Evolutionary conservation across 2,329 filamentous ascomycete species (phyloP), one percentile per base, ranked within the genome.

Genomic region (Trichoderma polysporum): DNA sequence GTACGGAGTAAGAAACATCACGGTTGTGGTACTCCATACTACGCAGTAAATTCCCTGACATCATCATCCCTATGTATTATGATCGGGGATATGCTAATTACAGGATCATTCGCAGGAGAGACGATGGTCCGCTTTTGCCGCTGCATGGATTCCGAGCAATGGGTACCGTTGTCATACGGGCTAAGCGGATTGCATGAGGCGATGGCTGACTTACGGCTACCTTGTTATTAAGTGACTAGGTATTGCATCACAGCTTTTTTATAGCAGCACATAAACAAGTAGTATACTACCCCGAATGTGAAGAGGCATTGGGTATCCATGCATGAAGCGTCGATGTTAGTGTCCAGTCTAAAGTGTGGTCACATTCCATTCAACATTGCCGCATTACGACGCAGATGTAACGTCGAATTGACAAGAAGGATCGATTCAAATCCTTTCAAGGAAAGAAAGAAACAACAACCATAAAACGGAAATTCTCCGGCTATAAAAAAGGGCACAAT

Each of bases 1-100:
- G 45, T 61, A 61, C 58, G 58, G 58, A 61, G 58, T 61, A 33
- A 61, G 58, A 61, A 61, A 35, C 5, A 49, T 12, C 19, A 61
- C 45, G 17, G 58, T 19, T 25, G 15, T 22, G 31, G 58, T 57
- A 37, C 53, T 56, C n/a, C n/a, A 19, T 45, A 3, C 41, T 19
- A 10, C 10, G 19, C 15, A 49, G 49, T 49, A 60, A 22, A 19
- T 12, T 37, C 13, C 19, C 58, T 61, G 41, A 50, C 58, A 61
- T 61, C 58, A 61, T 49, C 10, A 12, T 27, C 22, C 9, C 33
- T 35, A 15, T 31, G 39, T 39, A 27, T 1, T 37, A 19, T 31
- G 12, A 37, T 56, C 10, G 13, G 13, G 8, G 19, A 10, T 13
- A 27, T 50, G 9, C 9, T 22, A 35, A 19, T 49, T 10, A 29